These are phyloP conservation scores for Fusarium sp. DNA, from an alignment of 2,329 filamentous ascomycete genomes.

Conservation along the genomic window DNA sequence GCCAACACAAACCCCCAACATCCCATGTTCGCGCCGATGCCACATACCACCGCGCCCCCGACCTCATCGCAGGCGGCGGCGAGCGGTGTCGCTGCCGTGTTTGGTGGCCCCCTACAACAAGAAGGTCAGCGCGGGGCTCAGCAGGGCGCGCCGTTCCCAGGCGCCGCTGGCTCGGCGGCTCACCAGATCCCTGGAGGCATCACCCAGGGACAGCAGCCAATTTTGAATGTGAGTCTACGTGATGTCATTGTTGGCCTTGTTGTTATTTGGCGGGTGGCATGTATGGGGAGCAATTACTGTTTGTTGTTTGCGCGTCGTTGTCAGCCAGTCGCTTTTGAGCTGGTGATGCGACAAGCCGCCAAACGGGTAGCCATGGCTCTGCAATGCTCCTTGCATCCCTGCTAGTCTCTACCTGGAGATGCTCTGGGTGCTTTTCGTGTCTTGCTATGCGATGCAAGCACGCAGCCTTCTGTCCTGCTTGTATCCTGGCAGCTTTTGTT, in stretches of 20 bases:
- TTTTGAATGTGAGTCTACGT: constrained; percentile 62
- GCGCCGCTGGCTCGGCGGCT: constrained; percentile 53
- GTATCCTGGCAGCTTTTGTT: not conserved
- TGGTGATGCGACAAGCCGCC: constrained; percentile 22
- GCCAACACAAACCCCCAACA: constrained; percentile 60
- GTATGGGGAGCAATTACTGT: not conserved
- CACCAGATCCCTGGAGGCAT: constrained; percentile 55
- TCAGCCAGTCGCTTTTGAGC: constrained; percentile 28
- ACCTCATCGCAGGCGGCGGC: constrained; percentile 68
- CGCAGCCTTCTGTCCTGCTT: constrained; percentile 1
- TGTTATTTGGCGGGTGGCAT: constrained; percentile 2
- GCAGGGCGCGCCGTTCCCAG: constrained; percentile 59
- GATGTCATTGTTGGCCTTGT: constrained; percentile 12
- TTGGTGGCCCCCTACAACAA: constrained; percentile 77
- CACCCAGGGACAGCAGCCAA: constrained; percentile 58
- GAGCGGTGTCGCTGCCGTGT: constrained; percentile 72
- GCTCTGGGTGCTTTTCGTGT: not conserved
- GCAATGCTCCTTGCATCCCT: constrained; percentile 1
- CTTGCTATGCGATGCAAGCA: constrained; percentile 2
- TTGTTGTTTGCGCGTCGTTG: constrained; percentile 20
- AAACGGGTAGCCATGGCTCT: constrained; percentile 24
- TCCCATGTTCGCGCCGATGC: constrained; percentile 69
- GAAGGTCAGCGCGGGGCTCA: constrained; percentile 67
- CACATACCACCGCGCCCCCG: constrained; percentile 63
- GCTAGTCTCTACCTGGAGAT: constrained; percentile 5